Evolutionary conservation across 345 rosid species (phyloP), one percentile per base, ranked within the genome.

Genomic region (Aquilaria yunnanensis): DNA sequence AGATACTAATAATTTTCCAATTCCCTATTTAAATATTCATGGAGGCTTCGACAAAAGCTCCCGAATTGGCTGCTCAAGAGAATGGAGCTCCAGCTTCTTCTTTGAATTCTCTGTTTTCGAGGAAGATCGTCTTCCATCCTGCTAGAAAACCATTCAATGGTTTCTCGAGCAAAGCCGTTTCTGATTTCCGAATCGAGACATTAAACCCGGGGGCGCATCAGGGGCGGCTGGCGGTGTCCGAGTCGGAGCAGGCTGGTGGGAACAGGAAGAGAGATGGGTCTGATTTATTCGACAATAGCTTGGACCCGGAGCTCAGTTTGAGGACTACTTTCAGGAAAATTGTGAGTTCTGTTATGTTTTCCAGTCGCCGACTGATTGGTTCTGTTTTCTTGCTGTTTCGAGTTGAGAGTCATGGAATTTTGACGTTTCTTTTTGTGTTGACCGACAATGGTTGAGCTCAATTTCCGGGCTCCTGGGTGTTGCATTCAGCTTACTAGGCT

Each of bases 181-280:
- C 81, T 5, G 85, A 82, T 85, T 93, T 90, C 67, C 76, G 74
- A 78, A 73, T 90, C 33, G 96, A 90, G 75, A 87, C 94, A 10
- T 69, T 88, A 66, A 90, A 90, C 70, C 84, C 90, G 12, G 54
- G 50, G 56, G 64, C 72, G 46, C 70, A 48, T 64, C 70, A 61
- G 70, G 74, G 62, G 30, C 69, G 57, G 54, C 32, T 33, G n/a
- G 13, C 48, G 2, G 67, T 51, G 16, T 31, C 73, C 59, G 64
- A 45, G 50, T 14, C 32, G 56, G 66, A 47, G 37, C 61, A 61
- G 16, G 4, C 51, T 11, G 63, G 37, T 32, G 59, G 74, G 7
- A 60, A 61, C 43, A 84, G 74, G 78, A 85, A 72, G 58, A 62
- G 65, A 2, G 89, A 85, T 6, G 77, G 67, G 46, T 74, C 80